Conservation (phyloP, 768 basidiomycete species). For the Tephrocybe sp. region DNA sequence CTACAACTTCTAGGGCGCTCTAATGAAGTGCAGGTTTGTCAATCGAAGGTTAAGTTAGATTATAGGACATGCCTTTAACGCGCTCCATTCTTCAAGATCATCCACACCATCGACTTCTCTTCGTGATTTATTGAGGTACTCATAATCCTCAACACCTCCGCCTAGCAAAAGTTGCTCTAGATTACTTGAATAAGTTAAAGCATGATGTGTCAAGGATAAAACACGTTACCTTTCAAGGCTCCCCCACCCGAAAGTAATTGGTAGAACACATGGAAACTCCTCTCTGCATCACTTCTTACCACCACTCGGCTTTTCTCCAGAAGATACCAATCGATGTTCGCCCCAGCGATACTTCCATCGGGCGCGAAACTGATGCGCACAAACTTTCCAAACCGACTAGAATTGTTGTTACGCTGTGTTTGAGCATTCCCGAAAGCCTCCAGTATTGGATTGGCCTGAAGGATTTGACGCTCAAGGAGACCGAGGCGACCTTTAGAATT, state of each 20-base stretch:
- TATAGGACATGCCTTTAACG: slow-evolving; percentile 57
- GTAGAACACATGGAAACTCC: slow-evolving; percentile 97
- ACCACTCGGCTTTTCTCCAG: slow-evolving; percentile 97
- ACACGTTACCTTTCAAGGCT: slow-evolving; percentile 58
- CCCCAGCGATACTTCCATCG: slow-evolving; percentile 93
- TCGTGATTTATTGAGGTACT: slow-evolving; percentile 87
- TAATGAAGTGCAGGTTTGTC: slow-evolving; percentile 21
- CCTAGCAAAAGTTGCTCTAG: slow-evolving; percentile 73
- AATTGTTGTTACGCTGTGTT: slow-evolving; percentile 97
- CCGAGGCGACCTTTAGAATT: slow-evolving; percentile 77
- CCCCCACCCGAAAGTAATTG: slow-evolving; percentile 83
- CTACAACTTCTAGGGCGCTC: slow-evolving; percentile 86
- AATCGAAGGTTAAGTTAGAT: not conserved
- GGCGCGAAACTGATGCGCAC: slow-evolving; percentile 93
- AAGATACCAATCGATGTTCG: slow-evolving; percentile 98
- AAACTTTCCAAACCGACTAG: slow-evolving; percentile 98
- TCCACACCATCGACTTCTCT: slow-evolving; percentile 94
- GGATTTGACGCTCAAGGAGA: slow-evolving; percentile 90
- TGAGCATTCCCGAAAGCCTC: slow-evolving; percentile 99
- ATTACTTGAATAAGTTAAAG: not conserved
- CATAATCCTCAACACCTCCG: slow-evolving; percentile 76
- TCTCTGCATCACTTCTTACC: slow-evolving; percentile 80
- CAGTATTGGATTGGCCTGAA: slow-evolving; percentile 95
- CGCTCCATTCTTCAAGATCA: slow-evolving; percentile 84
- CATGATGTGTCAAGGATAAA: not conserved